Conservation (phyloP, 495 filamentous ascomycete genomes). For the Jackrogersella minutella region DNA sequence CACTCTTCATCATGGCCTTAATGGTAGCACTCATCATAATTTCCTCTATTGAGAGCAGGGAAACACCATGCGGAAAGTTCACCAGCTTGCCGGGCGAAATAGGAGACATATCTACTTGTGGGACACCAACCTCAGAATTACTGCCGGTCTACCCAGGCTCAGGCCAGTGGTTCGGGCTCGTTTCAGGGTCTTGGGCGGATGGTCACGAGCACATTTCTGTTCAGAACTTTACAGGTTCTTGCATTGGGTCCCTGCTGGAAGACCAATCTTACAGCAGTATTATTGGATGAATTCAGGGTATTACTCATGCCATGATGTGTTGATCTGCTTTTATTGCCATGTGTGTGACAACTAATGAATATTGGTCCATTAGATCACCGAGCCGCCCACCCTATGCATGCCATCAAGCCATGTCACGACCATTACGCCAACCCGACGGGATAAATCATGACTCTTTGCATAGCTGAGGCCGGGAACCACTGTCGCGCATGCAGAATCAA, state of each 20-base stretch:
- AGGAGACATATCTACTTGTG: no score
- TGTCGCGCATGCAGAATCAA: neutral
- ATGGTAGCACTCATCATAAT: no score
- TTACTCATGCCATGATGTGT: neutral
- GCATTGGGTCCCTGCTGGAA: conserved; percentile 19
- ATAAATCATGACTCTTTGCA: neutral
- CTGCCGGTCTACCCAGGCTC: neutral
- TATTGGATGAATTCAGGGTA: neutral
- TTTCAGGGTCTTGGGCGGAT: neutral
- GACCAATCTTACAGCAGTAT: neutral
- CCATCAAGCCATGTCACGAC: neutral
- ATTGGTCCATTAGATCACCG: neutral
- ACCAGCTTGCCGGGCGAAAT: no score
- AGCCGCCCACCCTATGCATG: neutral
- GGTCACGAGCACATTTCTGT: neutral
- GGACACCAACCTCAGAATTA: neutral
- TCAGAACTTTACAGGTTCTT: conserved; percentile 11
- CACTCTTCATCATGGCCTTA: neutral
- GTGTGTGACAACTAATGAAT: no score
- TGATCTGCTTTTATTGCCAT: neutral
- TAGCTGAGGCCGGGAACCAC: neutral
- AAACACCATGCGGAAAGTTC: no score
- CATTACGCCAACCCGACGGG: neutral
- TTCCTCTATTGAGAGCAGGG: no score
- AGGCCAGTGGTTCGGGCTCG: conserved; percentile 1